Conservation (phyloP, 345 rosid species). For the Bruguiera sexangula region DNA sequence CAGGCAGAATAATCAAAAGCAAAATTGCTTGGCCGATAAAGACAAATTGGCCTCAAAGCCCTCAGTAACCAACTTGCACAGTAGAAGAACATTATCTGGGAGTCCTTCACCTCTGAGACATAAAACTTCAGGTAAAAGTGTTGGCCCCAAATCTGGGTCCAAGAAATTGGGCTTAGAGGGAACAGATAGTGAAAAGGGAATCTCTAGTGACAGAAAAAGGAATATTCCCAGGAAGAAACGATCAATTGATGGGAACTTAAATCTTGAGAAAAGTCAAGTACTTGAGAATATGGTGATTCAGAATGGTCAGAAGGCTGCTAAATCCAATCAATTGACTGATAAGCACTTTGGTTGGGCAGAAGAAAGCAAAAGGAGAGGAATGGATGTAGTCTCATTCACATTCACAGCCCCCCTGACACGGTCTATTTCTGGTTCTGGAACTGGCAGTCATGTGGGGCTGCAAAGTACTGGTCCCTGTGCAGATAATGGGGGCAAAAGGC, state of each 20-base stretch:
- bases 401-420: constrained; percentile 69
- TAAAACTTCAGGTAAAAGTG: constrained; percentile 36
- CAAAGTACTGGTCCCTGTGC: constrained; percentile 25
- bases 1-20: constrained; percentile 88
- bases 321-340: constrained; percentile 26
- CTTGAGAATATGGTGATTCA: constrained; percentile 36
- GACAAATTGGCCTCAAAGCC: constrained; percentile 49
- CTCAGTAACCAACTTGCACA: constrained; percentile 28
- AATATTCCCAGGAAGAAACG: constrained; percentile 60
- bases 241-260: constrained; percentile 49
- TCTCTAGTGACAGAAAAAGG: constrained; percentile 27
- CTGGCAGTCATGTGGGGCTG: constrained; percentile 32
- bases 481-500: constrained; percentile 43
- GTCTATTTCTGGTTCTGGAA: constrained; percentile 33
- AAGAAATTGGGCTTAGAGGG: constrained; percentile 51
- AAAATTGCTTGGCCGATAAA: constrained; percentile 50
- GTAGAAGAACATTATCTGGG: constrained; percentile 39
- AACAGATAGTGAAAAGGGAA: constrained; percentile 39
- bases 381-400: constrained; percentile 79
- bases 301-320: constrained; percentile 33
- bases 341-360: constrained; percentile 45
- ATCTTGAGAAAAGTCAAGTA: constrained; percentile 37
- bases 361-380: constrained; percentile 61
- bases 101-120: constrained; percentile 37
- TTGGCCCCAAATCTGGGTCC: constrained; percentile 44